These are phyloP conservation scores for Penicillium sp. DNA, from an alignment of 2,329 filamentous ascomycete species.

Conservation along the genomic window DNA sequence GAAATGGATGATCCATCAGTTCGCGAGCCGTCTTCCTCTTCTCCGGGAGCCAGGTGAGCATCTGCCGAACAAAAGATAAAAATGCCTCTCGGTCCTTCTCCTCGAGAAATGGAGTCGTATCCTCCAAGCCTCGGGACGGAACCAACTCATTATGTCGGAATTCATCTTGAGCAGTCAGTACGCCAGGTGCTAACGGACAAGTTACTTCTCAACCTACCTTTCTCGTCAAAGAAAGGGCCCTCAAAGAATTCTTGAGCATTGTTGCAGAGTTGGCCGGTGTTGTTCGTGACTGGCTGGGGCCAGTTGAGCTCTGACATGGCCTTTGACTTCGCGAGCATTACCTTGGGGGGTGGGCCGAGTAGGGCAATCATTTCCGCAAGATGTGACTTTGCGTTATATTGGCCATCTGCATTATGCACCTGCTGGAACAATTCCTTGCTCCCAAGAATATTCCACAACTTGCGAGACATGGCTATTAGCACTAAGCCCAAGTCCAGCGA, in stretches of 20 bases:
- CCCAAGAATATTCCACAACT: constrained; percentile 36
- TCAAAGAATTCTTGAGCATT: constrained; percentile 26
- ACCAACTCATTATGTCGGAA: constrained; percentile 25
- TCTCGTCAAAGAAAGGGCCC: constrained; percentile 26
- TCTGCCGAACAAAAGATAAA: constrained; percentile 32
- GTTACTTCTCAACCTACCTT: constrained; percentile 14
- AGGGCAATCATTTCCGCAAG: constrained; percentile 43
- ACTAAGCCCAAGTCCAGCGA: background rate
- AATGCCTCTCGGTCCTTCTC: constrained; percentile 33
- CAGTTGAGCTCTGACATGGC: background rate
- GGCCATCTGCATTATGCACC: constrained; percentile 28
- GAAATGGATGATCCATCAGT: constrained; percentile 39
- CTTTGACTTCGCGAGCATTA: constrained; percentile 24
- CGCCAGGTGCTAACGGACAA: background rate
- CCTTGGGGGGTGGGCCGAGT: constrained; percentile 35
- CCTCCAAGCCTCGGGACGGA: constrained; percentile 21
- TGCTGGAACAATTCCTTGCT: constrained; percentile 32
- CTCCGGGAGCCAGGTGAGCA: constrained; percentile 38
- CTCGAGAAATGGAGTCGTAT: constrained; percentile 25
- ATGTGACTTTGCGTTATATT: constrained; percentile 34
- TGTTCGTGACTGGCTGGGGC: background rate
- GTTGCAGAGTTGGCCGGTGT: constrained; percentile 2
- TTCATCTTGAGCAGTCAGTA: constrained; percentile 16
- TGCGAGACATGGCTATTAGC: constrained; percentile 2
- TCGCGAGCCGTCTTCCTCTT: constrained; percentile 38